phyloP scores from a whole-genome alignment of 1,139 yeast genomes.

The Geotrichum candidum region DNA sequence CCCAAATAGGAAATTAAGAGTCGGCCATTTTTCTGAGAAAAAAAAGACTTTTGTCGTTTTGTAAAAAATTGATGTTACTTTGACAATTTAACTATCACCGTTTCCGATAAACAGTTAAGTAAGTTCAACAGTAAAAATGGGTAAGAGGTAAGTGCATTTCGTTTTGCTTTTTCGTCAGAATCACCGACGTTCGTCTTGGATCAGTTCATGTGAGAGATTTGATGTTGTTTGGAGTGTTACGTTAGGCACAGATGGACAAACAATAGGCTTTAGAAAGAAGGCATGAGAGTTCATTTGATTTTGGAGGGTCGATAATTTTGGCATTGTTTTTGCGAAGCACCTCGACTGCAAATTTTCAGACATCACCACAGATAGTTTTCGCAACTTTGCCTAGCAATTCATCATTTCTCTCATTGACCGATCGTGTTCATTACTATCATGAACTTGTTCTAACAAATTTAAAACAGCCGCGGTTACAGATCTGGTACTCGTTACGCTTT shows the following conservation, averaged over 20 bases:
- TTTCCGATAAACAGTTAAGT: slow-evolving; percentile 23
- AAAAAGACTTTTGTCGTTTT: slow-evolving; percentile 16
- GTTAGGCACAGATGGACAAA: neutral
- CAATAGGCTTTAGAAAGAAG: neutral
- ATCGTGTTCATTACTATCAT: neutral
- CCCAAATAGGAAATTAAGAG: neutral
- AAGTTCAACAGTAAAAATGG: slow-evolving; percentile 47
- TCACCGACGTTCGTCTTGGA: neutral
- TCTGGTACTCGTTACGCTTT: slow-evolving; percentile 99
- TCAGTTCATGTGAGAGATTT: neutral
- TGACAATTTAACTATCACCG: slow-evolving; percentile 3
- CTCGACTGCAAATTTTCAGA: neutral
- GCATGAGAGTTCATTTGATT: neutral
- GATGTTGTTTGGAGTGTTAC: neutral
- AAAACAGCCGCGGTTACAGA: slow-evolving; percentile 93
- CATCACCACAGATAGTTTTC: neutral
- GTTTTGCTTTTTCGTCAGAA: neutral
- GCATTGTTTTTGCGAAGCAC: neutral
- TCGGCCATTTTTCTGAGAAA: neutral
- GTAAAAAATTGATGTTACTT: neutral
- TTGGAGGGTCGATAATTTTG: neutral
- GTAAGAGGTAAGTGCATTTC: slow-evolving; percentile 54
- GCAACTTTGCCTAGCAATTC: neutral
- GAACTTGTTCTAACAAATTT: slow-evolving; percentile 7
- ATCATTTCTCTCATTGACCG: neutral